A percentile compares a stretch with the other conserved stretches of the same genome.
Conservation (phyloP, 139 green algal species). For the Haematococcus sp. region DNA sequence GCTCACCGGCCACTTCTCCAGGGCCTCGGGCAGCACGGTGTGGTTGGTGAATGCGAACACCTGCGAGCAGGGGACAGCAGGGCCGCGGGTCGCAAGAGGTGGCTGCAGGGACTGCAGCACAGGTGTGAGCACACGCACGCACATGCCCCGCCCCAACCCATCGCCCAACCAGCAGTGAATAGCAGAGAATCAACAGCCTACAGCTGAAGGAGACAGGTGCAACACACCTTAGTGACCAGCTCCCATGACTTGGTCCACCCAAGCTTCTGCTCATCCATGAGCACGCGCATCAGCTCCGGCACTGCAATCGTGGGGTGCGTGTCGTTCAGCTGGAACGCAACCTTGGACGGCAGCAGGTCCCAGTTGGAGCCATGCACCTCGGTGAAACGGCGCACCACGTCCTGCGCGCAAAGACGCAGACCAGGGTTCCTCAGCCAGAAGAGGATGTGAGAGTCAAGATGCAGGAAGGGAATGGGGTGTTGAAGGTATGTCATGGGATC, state of each 20-base stretch:
- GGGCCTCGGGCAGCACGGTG: slow-evolving; percentile 96
- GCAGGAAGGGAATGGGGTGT: not conserved
- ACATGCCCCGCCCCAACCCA: not conserved
- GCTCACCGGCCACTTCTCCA: slow-evolving; percentile 93
- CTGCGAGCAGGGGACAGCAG: slow-evolving; percentile 25
- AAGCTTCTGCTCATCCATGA: slow-evolving; percentile 94
- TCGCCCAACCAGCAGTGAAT: not conserved
- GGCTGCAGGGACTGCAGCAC: not conserved
- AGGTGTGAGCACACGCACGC: not conserved
- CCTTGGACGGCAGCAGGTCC: slow-evolving; percentile 82
- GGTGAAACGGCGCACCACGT: slow-evolving; percentile 83
- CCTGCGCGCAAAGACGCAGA: slow-evolving; percentile 55
- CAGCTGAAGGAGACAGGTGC: too few species aligned
- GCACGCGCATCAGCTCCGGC: slow-evolving; percentile 95
- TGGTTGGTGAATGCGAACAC: slow-evolving; percentile 99
- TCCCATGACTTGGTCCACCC: slow-evolving; percentile 94
- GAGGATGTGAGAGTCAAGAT: not conserved
- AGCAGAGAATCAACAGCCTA: too few species aligned
- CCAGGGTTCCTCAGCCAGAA: not conserved
- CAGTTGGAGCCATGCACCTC: slow-evolving; percentile 58
- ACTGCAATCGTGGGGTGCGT: slow-evolving; percentile 95
- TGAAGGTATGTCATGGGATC: not conserved
- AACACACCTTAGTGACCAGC: slow-evolving; percentile 66
- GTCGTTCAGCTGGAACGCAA: slow-evolving; percentile 96
- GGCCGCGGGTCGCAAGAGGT: not conserved